Base-by-base conservation (phyloP, 2,329 filamentous ascomycete genomes). In the Pyrenochaeta sp. region DNA sequence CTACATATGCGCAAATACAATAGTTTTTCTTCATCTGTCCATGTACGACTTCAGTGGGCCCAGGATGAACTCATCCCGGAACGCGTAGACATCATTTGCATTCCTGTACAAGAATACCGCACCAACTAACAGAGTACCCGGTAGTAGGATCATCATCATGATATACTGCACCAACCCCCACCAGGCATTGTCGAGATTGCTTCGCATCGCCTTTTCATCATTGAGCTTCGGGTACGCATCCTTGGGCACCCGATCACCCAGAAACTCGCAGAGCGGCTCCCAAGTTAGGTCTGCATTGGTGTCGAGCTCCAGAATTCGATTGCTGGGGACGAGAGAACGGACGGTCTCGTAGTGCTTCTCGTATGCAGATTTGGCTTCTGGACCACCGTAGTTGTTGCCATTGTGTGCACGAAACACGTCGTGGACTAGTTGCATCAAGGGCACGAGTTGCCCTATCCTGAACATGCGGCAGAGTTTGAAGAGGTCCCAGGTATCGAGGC, bases 191-290 rank as follows among this genome's bases (percentile, higher is more conserved):
- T 61, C 56, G 14, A 70, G 33, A 17, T 57, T 50, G 12, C 44
- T 50, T 4, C 59, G 51, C 62, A 71, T 68, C 0, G 47, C 53
- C 42, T 54, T 55, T 12, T 64, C 61, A 46, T 73, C 69, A 10
- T 59, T 53, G 40, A 64, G 32, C 18, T 23, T 40, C 9, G 70
- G 70, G 52, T 58, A 73, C 31, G 35, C 21, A 7, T 49, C 51
- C 18, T 66, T 54, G 1, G 64, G 68, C 9, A 67, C 59, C 23
- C 63, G 46, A 7, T 54, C 36, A 1, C 58, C 67, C 33, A 75
- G 43, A 42, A 74, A 74, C 2, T 52, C 41, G 46, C 70, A 74
- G 17, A 75, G 45, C 18, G 61, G 54, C n/a, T 61, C 56, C 72
- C 72, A 75, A 3, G 44, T 57, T 18, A 45, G 2, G 1, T 56